Base-by-base conservation (phyloP, 768 basidiomycete species). In the Omphalotus guepiniiformis region DNA sequence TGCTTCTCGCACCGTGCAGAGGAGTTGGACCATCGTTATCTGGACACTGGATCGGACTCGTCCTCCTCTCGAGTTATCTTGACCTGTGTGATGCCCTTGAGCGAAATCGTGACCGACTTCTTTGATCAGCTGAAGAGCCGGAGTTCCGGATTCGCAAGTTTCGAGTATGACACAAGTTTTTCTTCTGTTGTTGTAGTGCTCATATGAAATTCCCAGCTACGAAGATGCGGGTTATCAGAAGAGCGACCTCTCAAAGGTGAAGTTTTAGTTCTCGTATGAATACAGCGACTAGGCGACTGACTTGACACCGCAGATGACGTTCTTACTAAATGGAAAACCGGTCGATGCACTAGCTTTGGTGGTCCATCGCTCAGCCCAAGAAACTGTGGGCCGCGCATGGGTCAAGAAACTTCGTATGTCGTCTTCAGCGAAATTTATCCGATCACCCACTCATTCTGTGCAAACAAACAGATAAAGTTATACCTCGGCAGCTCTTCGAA, bases 301-400 rank as follows among this genome's bases (percentile, higher is more conserved):
- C 22, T 50, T n/a, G n/a, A n/a, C n/a, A n/a, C n/a, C n/a, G n/a
- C n/a, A 95, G 89, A 93, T 99, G 83, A 78, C 80, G 29, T 93
- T 99, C 63, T 72, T 96, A 39, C 72, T 99, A 36, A 97, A 97
- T 55, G 77, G 76, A 26, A 87, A 88, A 62, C 84, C 88, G 2
- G 87, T 99, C 19, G 96, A 99, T 61, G 95, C 96, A 1, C 72
- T 99, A 23, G 91, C 94, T 19, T 72, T 95, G 55, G 87, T 98
- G 50, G 85, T 97, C 2, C 94, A 97, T 64, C 77, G 82, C 18
- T 89, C 86, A 11, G 78, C 76, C 18, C 83, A 89, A 47, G 82
- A 88, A 42, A 68, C 72, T 8, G 75, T 94, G 30, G 95, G 85
- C 2, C 74, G 83, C 44, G 72, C 72, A 46, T 97, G 95, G 95